Evolutionary conservation across 257 asterid species (phyloP), one percentile per base, ranked within the genome.

Genomic region (Primulina tabacum): DNA sequence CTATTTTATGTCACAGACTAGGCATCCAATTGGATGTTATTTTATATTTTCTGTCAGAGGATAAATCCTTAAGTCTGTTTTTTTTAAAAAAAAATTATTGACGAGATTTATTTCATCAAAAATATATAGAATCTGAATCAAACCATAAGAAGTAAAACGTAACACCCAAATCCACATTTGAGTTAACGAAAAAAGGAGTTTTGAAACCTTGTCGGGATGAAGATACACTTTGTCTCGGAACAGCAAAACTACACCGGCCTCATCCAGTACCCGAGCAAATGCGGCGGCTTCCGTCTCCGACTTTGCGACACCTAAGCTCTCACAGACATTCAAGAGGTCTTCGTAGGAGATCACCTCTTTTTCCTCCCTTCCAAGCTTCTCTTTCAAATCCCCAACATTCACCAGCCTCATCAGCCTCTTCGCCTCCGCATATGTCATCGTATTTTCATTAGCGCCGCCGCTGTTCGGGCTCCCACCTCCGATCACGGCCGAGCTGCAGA

Each of bases 211-310:
- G 38, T 92, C 81, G 8, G 96, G 97, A 28, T 83, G 92, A 52
- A 92, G 92, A 65, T 87, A 85, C 30, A 92, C 97, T 81, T 87
- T 89, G 75, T 92, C 92, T 33, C 97, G 83, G 73, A 92, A 92
- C 7, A 92, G 81, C 84, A 89, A 80, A 68, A 89, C 81, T 24
- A 92, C 84, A 32, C 92, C 96, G 76, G 97, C 95, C 65, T 89
- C 93, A 56, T 92, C 97, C 35, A 92, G 95, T 69, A 86, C 90
- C 28, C 84, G 58, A 20, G 96, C 89, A 61, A 82, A 92, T 61
- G 88, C 78, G 38, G 80, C 83, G 33, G 95, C 97, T 75, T 89
- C 97, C 0, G 73, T 82, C 35, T 72, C 58, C 7, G 92, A 73
- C 57, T 77, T 87, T 4, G 91, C 89, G n/a, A 92, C 82, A 3